phyloP scores from a whole-genome alignment of 2,329 filamentous ascomycete genomes.

The Phaeoacremonium minimum region DNA sequence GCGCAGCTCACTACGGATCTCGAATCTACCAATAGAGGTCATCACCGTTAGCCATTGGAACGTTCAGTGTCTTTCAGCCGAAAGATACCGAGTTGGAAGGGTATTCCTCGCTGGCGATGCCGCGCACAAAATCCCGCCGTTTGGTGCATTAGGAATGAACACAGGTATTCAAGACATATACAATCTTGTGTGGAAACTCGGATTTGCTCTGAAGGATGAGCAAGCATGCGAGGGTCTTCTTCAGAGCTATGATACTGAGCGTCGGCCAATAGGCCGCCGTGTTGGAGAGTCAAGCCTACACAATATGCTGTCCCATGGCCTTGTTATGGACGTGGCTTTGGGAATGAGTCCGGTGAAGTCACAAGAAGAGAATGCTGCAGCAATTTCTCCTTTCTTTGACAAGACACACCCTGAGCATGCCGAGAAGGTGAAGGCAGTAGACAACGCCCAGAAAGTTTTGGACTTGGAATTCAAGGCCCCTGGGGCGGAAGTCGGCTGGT shows the following conservation, averaged over 20 bases:
- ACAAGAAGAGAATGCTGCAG: conserved; percentile 15
- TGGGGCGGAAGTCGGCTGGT: conserved; percentile 26
- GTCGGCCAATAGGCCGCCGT: conserved; percentile 23
- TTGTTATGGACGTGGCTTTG: conserved; percentile 23
- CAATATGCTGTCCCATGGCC: conserved; percentile 20
- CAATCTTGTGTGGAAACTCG: conserved; percentile 31
- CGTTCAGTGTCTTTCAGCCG: conserved; percentile 20
- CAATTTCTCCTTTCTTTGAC: conserved; percentile 19
- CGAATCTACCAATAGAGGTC: conserved; percentile 21
- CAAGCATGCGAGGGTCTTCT: conserved; percentile 16
- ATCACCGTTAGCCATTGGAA: conserved; percentile 24
- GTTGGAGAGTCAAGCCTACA: conserved; percentile 19
- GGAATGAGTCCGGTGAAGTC: conserved; percentile 17
- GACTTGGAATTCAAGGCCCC: conserved; percentile 26
- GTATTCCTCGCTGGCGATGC: conserved; percentile 30
- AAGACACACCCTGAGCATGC: conserved; percentile 10
- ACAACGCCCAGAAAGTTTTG: conserved; percentile 16
- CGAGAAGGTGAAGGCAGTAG: conserved; percentile 15
- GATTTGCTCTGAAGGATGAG: conserved; percentile 16
- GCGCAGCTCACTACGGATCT: conserved; percentile 19
- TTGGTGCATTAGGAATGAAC: conserved; percentile 28
- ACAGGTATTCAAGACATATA: conserved; percentile 29
- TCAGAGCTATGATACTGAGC: conserved; percentile 24
- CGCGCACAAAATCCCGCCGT: conserved; percentile 28
- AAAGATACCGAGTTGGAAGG: conserved; percentile 18